phyloP scores from a whole-genome alignment of 352 stramenopile genomes.

The Peronospora farinosa region DNA sequence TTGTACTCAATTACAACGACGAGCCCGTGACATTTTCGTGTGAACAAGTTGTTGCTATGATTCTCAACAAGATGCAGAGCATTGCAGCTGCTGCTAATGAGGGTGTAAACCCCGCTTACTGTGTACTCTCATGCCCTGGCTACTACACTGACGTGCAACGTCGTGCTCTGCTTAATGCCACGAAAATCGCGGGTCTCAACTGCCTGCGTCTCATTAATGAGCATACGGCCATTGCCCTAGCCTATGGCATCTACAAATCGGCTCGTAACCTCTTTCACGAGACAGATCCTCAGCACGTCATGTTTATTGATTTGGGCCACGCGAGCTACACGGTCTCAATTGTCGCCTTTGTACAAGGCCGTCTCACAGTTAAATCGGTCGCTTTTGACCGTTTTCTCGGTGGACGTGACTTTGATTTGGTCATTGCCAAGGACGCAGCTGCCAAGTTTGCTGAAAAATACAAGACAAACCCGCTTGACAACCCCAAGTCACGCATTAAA shows the following conservation, averaged over 20 bases:
- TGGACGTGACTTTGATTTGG: constrained; percentile 94
- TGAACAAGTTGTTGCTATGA: constrained; percentile 95
- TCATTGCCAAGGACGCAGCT: constrained; percentile 91
- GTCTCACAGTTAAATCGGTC: constrained; percentile 92
- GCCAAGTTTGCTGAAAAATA: constrained; percentile 96
- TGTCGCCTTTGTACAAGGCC: constrained; percentile 91
- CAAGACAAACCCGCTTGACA: constrained; percentile 88
- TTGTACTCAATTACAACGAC: constrained; percentile 92
- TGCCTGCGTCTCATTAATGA: constrained; percentile 97
- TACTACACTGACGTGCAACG: constrained; percentile 98
- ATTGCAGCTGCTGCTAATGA: constrained; percentile 92
- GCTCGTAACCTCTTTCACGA: constrained; percentile 92
- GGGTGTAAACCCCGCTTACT: constrained; percentile 82
- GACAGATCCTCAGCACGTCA: constrained; percentile 91
- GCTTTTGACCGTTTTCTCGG: constrained; percentile 93
- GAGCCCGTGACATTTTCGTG: constrained; percentile 87
- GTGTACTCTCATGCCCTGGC: constrained; percentile 92
- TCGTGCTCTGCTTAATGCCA: constrained; percentile 90
- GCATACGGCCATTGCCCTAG: constrained; percentile 92
- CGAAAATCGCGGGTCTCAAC: constrained; percentile 92
- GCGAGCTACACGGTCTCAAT: constrained; percentile 90
- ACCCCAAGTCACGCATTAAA: constrained; percentile 95
- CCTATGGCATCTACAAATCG: constrained; percentile 95
- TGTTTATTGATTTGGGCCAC: constrained; percentile 99
- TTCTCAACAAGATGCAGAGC: constrained; percentile 94